A percentile compares a stretch with the other conserved stretches of the same genome.
phyloP scores from a whole-genome alignment of 169 alveolate species.

The Eimeria falciformis region DNA sequence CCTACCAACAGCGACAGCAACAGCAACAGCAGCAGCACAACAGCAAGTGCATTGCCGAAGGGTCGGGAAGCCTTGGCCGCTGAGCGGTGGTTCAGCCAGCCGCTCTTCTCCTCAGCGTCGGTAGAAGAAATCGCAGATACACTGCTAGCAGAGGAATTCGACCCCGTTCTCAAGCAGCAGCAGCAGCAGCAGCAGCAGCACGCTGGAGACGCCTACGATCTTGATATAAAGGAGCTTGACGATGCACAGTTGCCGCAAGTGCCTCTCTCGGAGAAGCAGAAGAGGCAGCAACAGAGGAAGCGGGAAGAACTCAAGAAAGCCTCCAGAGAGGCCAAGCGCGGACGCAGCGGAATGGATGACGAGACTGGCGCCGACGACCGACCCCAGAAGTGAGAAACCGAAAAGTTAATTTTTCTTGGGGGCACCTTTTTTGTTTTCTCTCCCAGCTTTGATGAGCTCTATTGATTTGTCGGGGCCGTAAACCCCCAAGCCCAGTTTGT shows the following conservation, averaged over 20 bases:
- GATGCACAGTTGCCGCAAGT: constrained; percentile 74
- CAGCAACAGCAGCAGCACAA: constrained; percentile 17
- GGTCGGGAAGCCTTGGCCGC: neutral
- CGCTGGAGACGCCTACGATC: constrained; percentile 5
- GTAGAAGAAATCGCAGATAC: neutral
- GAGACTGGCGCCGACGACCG: neutral
- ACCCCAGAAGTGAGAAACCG: neutral
- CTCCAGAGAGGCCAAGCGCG: neutral
- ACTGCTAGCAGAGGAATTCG: neutral
- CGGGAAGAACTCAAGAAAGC: constrained; percentile 5
- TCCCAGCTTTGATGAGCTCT: neutral
- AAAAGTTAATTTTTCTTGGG: neutral
- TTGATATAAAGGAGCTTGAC: constrained; percentile 7
- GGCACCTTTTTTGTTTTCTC: neutral
- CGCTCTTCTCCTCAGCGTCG: constrained; percentile 17
- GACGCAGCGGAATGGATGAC: neutral
- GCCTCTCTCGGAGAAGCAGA: constrained; percentile 73
- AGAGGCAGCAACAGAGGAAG: constrained; percentile 29
- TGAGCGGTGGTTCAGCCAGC: constrained; percentile 40
- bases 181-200: constrained; percentile 3
- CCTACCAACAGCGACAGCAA: neutral
- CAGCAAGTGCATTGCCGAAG: neutral
- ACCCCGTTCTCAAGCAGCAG: constrained; percentile 2
- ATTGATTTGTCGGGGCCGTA: no score
- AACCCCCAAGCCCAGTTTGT: neutral